Evolutionary conservation across 2,329 filamentous ascomycete species (phyloP), one percentile per base, ranked within the genome.

Genomic region (Aureobasidium sp.): DNA sequence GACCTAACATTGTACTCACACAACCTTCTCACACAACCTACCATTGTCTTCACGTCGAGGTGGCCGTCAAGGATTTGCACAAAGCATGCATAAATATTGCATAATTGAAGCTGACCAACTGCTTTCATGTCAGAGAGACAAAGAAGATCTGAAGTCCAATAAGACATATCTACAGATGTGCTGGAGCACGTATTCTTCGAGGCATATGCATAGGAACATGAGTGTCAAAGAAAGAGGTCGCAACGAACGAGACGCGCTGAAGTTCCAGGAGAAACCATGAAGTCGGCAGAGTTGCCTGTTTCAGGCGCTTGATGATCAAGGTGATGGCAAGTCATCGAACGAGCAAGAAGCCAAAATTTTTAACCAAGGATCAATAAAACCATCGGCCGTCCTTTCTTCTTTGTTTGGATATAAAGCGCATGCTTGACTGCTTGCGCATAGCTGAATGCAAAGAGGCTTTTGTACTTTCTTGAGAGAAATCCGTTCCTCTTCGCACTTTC

Each of bases 371-470:
- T 7, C 55, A n/a, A 48, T 20, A 13, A 27, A 47, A 15, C 29
- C 43, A 59, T 39, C 55, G 41, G 26, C n/a, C n/a, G 15, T 39
- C 55, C 15, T 29, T 20, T 13, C 20, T 39, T 59, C n/a, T 51
- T 39, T 48, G 43, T 47, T 39, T 37, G 12, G 44, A 26, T 52
- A 50, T 27, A 52, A 32, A 59, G 61, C 61, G 61, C 61, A 39
- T 59, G 52, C 61, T 57, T 29, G 53, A 63, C 52, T 59, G 52
- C 61, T 50, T 61, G 65, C 60, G 63, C 65, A 47, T 47, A 59
- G 59, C 65, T 65, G 63, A 47, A 66, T 66, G 65, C 63, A 60
- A 52, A 46, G 63, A 61, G 63, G 65, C 53, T 57, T 55, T 41
- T 46, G 39, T 24, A 47, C 46, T 7, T 53, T 62, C 34, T 44